phyloP scores from a whole-genome alignment of 768 basidiomycete species.

The Nidularia sp. region DNA sequence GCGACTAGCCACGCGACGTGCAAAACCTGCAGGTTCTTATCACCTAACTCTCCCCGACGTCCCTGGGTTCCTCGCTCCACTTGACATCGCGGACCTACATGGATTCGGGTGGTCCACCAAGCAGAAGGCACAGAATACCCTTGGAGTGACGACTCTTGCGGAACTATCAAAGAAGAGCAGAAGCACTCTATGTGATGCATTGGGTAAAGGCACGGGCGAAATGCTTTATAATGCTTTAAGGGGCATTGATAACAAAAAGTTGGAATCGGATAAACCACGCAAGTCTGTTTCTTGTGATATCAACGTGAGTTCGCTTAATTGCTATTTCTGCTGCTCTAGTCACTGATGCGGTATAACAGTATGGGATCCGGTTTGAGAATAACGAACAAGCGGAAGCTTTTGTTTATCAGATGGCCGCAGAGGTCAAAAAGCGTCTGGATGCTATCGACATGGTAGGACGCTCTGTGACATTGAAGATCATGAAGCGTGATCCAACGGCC shows the following conservation, averaged over 20 bases:
- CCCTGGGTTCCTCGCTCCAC: slow-evolving; percentile 51
- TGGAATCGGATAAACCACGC: slow-evolving; percentile 82
- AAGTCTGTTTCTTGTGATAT: slow-evolving; percentile 94
- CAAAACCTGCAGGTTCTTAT: slow-evolving; percentile 87
- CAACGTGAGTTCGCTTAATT: slow-evolving; percentile 56
- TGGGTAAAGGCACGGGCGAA: slow-evolving; percentile 82
- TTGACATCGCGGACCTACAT: slow-evolving; percentile 78
- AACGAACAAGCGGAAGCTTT: slow-evolving; percentile 80
- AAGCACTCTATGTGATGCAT: slow-evolving; percentile 56
- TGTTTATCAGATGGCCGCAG: slow-evolving; percentile 69
- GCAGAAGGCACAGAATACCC: slow-evolving; percentile 77
- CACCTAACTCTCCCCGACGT: slow-evolving; percentile 62
- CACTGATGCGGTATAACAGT: slow-evolving; percentile 40
- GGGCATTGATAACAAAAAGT: slow-evolving; percentile 75
- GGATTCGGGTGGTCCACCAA: slow-evolving; percentile 79
- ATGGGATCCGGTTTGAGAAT: slow-evolving; percentile 90
- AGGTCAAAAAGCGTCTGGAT: slow-evolving; percentile 71
- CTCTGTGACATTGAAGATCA: slow-evolving; percentile 79
- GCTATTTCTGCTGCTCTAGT: not conserved
- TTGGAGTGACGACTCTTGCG: slow-evolving; percentile 66
- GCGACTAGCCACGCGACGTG: slow-evolving; percentile 83
- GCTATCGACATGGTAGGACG: slow-evolving; percentile 66
- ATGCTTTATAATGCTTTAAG: slow-evolving; percentile 80
- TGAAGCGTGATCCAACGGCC: slow-evolving; percentile 82
- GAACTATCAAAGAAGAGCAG: slow-evolving; percentile 66